A percentile compares a stretch with the other conserved stretches of the same genome.
phyloP scores from a whole-genome alignment of 140 eudicot genomes.

The Stevia rebaudiana region DNA sequence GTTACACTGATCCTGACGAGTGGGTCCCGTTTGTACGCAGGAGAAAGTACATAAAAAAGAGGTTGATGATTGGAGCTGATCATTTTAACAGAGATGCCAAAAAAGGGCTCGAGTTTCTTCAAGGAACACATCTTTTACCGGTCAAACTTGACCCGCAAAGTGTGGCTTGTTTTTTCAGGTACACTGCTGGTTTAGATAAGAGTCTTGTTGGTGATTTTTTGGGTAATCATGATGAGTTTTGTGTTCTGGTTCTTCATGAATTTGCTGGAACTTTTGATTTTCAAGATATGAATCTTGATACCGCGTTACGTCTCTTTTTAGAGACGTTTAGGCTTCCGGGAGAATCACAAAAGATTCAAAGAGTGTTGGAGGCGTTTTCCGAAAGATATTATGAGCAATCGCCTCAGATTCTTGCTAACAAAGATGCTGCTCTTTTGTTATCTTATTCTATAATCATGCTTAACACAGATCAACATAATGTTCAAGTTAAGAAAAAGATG shows the following conservation, averaged over 20 bases:
- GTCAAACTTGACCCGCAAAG: constrained; percentile 95
- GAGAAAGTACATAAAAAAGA: constrained; percentile 76
- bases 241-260: constrained; percentile 95
- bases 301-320: constrained; percentile 76
- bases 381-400: constrained; percentile 93
- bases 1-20: constrained; percentile 61
- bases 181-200: constrained; percentile 90
- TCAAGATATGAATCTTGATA: constrained; percentile 89
- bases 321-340: constrained; percentile 93
- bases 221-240: constrained; percentile 94
- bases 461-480: constrained; percentile 93
- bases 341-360: constrained; percentile 90
- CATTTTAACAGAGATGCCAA: constrained; percentile 91
- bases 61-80: constrained; percentile 96
- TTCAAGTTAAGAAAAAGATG: constrained; percentile 92
- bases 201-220: constrained; percentile 93
- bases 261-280: constrained; percentile 95
- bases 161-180: constrained; percentile 93
- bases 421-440: constrained; percentile 82
- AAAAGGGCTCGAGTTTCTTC: constrained; percentile 89
- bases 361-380: constrained; percentile 95
- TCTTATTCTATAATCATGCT: constrained; percentile 90
- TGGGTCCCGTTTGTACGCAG: constrained; percentile 98
- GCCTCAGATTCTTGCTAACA: constrained; percentile 67
- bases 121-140: constrained; percentile 86